Base-by-base conservation (phyloP, 805 yeast species). In the Pichia scutulata region DNA sequence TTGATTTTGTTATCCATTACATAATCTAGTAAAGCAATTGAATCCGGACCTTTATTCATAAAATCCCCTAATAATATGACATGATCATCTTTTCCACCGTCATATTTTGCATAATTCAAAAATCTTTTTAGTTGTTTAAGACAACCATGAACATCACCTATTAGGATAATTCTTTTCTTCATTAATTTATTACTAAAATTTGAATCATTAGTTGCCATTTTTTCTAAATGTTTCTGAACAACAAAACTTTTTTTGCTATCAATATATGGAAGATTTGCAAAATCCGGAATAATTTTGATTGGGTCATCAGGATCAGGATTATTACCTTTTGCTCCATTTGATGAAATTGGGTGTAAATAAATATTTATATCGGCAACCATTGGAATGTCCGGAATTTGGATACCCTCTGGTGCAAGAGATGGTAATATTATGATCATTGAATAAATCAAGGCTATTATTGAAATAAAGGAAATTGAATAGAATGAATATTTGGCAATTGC, bases 141-240 rank as follows among this genome's bases (percentile, higher is more conserved):
- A 57, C 82, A 81, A 2, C 97, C 97, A 67, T 90, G 98, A 22
- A 90, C 79, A 64, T 90, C 98, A 4, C 98, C 97, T 24, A 90
- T 73, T 44, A 89, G 61, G 4, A 92, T 72, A 16, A 86, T 60
- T 52, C 95, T 71, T 40, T 72, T 72, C 10, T 61, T 66, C n/a
- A 48, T 43, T 21, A 30, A 18, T 33, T 57, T 51, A 3, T 48
- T 25, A 16, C 36, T 44, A 7, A 41, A 25, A 10, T 52, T 44
- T 21, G 52, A 26, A 8, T 48, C 43, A 13, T 43, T 39, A 10
- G 41, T 33, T 21, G 44, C 41, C 7, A 57, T 49, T 41, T 59
- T 52, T n/a, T 55, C 25, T 19, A 60, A 50, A 51, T 62, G 66
- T 2, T 52, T 41, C 23, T 55, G 49, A 40, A 62, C 61, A n/a